These are phyloP conservation scores for Stentor roeselii DNA, from an alignment of 73 alveolate genomes.

Conservation along the genomic window DNA sequence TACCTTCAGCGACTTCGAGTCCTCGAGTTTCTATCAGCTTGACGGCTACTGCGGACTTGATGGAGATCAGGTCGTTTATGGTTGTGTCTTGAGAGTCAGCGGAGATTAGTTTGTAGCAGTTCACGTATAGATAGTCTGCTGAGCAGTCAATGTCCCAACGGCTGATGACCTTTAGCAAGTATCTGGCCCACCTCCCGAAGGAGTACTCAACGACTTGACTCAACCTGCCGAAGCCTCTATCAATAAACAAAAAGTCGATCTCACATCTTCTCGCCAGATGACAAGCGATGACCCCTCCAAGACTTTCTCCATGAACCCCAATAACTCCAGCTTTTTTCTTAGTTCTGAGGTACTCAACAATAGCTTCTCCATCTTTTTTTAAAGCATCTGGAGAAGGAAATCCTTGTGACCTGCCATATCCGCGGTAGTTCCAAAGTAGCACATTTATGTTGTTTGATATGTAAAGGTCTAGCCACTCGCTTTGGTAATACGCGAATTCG, in stretches of 20 bases:
- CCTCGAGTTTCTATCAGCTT: no score
- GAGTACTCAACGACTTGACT: no score
- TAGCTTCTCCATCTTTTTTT: background rate
- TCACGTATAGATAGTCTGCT: no score
- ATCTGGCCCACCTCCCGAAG: no score
- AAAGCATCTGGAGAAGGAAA: background rate
- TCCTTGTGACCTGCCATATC: background rate
- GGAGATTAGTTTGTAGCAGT: no score
- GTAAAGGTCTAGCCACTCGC: background rate
- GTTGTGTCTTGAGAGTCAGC: no score
- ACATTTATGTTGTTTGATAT: background rate
- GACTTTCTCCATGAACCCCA: slow-evolving; percentile 1
- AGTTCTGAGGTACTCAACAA: no score
- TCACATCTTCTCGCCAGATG: background rate
- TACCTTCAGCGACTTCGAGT: no score
- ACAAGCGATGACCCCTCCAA: background rate
- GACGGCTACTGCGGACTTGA: no score
- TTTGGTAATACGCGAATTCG: background rate
- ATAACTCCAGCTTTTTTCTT: background rate
- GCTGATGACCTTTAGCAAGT: no score
- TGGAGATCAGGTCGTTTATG: no score
- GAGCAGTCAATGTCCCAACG: no score
- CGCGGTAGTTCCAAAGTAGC: slow-evolving; percentile 1
- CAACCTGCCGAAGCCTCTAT: background rate
- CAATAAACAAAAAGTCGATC: background rate